Evolutionary conservation across 345 rosid genomes (phyloP), one percentile per base, ranked within the genome.

Genomic region (Alliaria petiolata): DNA sequence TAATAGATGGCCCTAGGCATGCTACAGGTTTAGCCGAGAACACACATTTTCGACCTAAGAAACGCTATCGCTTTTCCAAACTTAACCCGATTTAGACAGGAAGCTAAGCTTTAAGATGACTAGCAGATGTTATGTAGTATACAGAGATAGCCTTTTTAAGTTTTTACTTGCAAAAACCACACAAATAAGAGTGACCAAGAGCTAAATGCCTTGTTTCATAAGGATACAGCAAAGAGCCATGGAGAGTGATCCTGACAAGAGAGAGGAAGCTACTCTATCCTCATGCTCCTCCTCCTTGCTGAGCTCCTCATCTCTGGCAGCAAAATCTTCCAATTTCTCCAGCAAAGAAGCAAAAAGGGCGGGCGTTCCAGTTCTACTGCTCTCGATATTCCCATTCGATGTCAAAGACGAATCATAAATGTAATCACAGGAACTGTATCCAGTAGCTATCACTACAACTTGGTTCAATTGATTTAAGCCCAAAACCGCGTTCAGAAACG

Each of bases 211-310:
- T n/a, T n/a, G n/a, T n/a, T n/a, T n/a, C n/a, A n/a, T n/a, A 6
- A 86, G 96, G 98, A 93, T 93, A 93, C 97, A 91, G 67, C 98
- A 91, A 75, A 91, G 96, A 70, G 98, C 95, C 96, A 89, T 89
- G 44, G 98, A 93, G 70, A 91, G 81, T 44, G 98, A 85, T 25
- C 96, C 98, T 1, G 98, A 91, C 57, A 91, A 82, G 70, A 93
- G 77, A 10, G 95, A 91, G 69, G 88, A 88, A 34, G 76, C 71
- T 26, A 82, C 63, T 74, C 79, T 78, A 62, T 87, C 79, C 26
- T 62, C 85, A 6, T 76, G 15, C 44, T 71, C 81, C 31, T 77
- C 75, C 22, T 57, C 72, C 15, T 50, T 86, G 38, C 75, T 76
- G 52, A 86, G 82, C 55, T 84, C 67, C 79, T 91, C 98, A 56